A percentile compares a stretch with the other conserved stretches of the same genome.
Conservation (phyloP, 306 rosid species). For the Aeschynomene evenia region DNA sequence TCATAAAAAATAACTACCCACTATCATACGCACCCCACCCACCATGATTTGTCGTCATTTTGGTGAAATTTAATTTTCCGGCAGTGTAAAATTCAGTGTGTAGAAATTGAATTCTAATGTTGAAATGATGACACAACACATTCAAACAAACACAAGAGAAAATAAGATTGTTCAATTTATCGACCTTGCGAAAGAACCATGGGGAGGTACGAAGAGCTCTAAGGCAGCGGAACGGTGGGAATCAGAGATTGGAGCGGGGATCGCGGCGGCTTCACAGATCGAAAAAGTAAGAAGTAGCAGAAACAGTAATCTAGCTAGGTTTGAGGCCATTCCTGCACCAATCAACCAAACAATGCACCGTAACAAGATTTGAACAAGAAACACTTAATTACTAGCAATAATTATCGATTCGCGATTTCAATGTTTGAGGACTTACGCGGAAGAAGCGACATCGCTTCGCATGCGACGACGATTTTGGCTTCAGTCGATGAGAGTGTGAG, state of each 20-base stretch:
- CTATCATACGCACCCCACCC: too few relatives aligned
- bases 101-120: too few relatives aligned
- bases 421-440: not conserved
- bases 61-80: too few relatives aligned
- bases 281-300: constrained; percentile 44
- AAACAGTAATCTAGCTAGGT: constrained; percentile 47
- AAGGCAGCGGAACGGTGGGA: constrained; percentile 80
- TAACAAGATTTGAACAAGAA: constrained; percentile 9
- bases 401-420: not conserved
- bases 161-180: constrained; percentile 29
- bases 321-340: constrained; percentile 72
- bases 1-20: too few relatives aligned
- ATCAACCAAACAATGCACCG: constrained; percentile 17
- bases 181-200: constrained; percentile 71
- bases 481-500: not conserved
- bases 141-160: not conserved
- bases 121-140: too few relatives aligned
- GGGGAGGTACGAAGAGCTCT: constrained; percentile 53
- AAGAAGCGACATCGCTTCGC: not conserved
- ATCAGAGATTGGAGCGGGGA: constrained; percentile 41
- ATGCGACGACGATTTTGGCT: not conserved
- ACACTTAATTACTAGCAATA: not conserved
- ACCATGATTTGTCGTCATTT: too few relatives aligned
- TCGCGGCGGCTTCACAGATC: constrained; percentile 54
- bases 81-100: too few relatives aligned